Evolutionary conservation across 1,139 yeast species (phyloP), one percentile per base, ranked within the genome.

Genomic region (Nakaseomyces uthaithaninus): DNA sequence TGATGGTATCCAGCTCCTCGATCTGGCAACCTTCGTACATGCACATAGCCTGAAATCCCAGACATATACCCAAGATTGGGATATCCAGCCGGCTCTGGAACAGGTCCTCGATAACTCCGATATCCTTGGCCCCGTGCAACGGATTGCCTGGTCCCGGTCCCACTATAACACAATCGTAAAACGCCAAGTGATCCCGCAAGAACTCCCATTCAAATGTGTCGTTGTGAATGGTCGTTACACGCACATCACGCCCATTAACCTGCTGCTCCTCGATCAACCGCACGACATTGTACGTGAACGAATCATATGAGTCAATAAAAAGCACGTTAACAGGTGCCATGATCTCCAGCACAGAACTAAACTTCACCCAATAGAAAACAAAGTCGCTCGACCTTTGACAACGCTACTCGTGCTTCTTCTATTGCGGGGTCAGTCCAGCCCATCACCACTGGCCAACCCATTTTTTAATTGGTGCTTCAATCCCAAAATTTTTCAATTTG

Each of bases 91-190:
- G 44, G n/a, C 47, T 46, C 10, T 45, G 40, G 41, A 61, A 64
- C 22, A 64, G 37, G 3, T 44, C 41, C 3, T 76, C 74, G n/a
- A 87, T 73, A 4, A 87, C 71, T 1, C 96, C 97, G 18, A 83
- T 76, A 55, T 89, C 97, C 1, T 58, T 47, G 0, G 69, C 58
- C 1, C 61, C 53, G 33, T 66, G 71, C 2, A 65, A 64, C 0
- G 98, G 98, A 51, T 83, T 77, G 0, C 99, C 99, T 0, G 99
- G 99, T 0, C 99, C 99, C 0, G 99, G 99, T 0, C 98, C 98
- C 11, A 91, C 71, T 0, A 91, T 78, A 3, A 93, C 70, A 37
- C 86, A 87, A 43, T 82, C 85, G 51, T 86, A 80, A n/a, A 66
- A 57, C 1, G 65, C 58, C 7, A 69, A 52, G 25, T 66, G 58